phyloP scores from a whole-genome alignment of 805 yeast genomes.

The Metschnikowia koreensis region DNA sequence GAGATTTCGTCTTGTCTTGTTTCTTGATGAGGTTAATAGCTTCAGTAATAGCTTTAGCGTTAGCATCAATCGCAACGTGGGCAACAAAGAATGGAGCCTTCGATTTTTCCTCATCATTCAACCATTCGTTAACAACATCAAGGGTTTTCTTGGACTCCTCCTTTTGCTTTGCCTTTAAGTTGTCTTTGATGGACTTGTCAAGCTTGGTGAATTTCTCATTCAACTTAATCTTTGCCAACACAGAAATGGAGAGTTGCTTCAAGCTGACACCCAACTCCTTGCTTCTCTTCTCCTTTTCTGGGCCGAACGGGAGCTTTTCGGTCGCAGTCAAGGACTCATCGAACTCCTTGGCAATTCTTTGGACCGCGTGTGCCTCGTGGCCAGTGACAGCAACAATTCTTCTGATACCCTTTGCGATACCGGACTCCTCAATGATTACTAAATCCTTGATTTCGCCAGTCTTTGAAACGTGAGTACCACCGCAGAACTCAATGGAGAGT shows the following conservation, averaged over 20 bases:
- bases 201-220: slow-evolving; percentile 71
- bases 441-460: slow-evolving; percentile 92
- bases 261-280: slow-evolving; percentile 83
- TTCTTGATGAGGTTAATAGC: slow-evolving; percentile 82
- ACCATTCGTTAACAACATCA: slow-evolving; percentile 72
- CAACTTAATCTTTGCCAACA: slow-evolving; percentile 72
- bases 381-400: slow-evolving; percentile 98
- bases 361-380: slow-evolving; percentile 84
- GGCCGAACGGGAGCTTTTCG: slow-evolving; percentile 65
- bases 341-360: slow-evolving; percentile 76
- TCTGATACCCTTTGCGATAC: slow-evolving; percentile 98
- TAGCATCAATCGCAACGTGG: slow-evolving; percentile 67
- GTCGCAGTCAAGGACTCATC: slow-evolving; percentile 57
- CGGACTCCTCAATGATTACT: slow-evolving; percentile 88
- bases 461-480: slow-evolving; percentile 95
- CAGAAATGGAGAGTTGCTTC: slow-evolving; percentile 80
- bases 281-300: slow-evolving; percentile 74
- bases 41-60: slow-evolving; percentile 92
- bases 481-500: slow-evolving; percentile 92
- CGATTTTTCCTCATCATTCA: slow-evolving; percentile 47
- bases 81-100: slow-evolving; percentile 59
- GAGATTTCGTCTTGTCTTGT: slow-evolving; percentile 67
- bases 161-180: slow-evolving; percentile 82
- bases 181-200: slow-evolving; percentile 87
- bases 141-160: slow-evolving; percentile 79